Evolutionary conservation across 2,329 filamentous ascomycete genomes (phyloP).

Genomic region (Aaosphaeria arxii): DNA sequence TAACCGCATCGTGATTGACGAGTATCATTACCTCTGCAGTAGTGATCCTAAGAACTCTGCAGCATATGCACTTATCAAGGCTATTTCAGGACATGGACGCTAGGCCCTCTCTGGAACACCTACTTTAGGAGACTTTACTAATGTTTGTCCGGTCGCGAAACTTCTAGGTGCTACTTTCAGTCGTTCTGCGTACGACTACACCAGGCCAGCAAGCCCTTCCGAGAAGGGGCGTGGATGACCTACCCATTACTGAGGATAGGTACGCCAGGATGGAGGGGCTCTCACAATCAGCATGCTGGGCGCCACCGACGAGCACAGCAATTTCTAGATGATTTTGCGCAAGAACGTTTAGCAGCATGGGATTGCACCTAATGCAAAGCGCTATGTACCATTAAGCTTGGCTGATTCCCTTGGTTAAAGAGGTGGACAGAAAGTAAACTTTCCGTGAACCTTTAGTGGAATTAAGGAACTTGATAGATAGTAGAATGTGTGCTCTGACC

Average conservation of each 20-base stretch:
- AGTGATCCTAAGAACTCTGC: slow-evolving; percentile 29
- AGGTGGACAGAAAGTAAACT: too few relatives aligned
- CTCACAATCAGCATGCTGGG: slow-evolving; percentile 50
- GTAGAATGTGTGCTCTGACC: too few relatives aligned
- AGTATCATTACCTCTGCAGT: slow-evolving; percentile 60
- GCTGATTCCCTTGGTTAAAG: too few relatives aligned
- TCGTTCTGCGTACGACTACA: too few relatives aligned
- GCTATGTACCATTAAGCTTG: too few relatives aligned
- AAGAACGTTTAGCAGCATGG: too few relatives aligned
- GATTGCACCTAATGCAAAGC: too few relatives aligned
- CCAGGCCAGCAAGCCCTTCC: slow-evolving; percentile 51
- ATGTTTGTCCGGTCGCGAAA: slow-evolving; percentile 57
- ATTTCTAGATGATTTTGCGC: slow-evolving; percentile 56
- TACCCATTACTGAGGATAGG: slow-evolving; percentile 53
- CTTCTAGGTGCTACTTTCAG: slow-evolving; percentile 58
- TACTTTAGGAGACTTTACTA: slow-evolving; percentile 54
- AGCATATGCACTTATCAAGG: slow-evolving; percentile 39
- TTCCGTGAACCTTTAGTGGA: too few relatives aligned
- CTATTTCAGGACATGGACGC: slow-evolving; percentile 49
- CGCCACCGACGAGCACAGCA: slow-evolving; percentile 52
- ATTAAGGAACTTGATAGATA: too few relatives aligned
- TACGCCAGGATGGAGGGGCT: slow-evolving; percentile 50
- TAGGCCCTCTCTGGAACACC: slow-evolving; percentile 67
- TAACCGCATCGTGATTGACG: slow-evolving; percentile 61
- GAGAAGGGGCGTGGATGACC: slow-evolving; percentile 37